phyloP scores from a whole-genome alignment of 768 basidiomycete species.

The Galerina marginata region DNA sequence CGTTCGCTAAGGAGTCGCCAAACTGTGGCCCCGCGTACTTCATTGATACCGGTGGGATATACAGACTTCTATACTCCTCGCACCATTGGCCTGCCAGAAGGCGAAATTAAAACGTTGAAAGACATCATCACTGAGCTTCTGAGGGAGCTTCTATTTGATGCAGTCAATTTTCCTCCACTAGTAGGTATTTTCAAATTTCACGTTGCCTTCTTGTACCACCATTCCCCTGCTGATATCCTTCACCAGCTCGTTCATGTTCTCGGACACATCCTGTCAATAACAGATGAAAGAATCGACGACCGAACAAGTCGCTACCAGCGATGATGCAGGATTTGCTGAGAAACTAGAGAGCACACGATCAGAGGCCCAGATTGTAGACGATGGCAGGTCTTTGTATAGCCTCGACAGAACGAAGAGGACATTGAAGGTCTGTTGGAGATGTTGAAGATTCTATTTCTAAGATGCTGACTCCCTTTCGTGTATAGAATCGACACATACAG shows the following conservation, averaged over 20 bases:
- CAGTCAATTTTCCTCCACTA: too few species aligned
- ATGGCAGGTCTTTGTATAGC: slow-evolving; percentile 5
- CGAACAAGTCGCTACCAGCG: neutral
- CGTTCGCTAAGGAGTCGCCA: too few species aligned
- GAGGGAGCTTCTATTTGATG: too few species aligned
- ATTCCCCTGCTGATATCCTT: too few species aligned
- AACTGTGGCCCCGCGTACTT: too few species aligned
- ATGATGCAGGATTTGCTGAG: neutral
- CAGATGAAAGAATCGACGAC: slow-evolving; percentile 4
- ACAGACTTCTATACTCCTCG: too few species aligned
- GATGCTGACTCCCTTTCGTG: neutral
- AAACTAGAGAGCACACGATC: slow-evolving; percentile 8
- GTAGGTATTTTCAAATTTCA: too few species aligned
- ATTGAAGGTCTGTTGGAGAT: slow-evolving; percentile 22
- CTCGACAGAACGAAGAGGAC: slow-evolving; percentile 25
- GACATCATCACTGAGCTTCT: too few species aligned
- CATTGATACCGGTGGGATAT: too few species aligned
- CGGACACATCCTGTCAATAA: neutral
- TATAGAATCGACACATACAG: slow-evolving; percentile 56
- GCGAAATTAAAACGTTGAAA: too few species aligned
- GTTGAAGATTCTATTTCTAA: neutral
- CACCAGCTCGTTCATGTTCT: neutral
- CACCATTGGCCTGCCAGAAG: too few species aligned
- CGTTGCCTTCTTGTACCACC: too few species aligned
- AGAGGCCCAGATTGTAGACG: slow-evolving; percentile 11